A percentile compares a stretch with the other conserved stretches of the same genome.
phyloP scores from a whole-genome alignment of 495 filamentous ascomycete species.

The Schizothecium vesticola region DNA sequence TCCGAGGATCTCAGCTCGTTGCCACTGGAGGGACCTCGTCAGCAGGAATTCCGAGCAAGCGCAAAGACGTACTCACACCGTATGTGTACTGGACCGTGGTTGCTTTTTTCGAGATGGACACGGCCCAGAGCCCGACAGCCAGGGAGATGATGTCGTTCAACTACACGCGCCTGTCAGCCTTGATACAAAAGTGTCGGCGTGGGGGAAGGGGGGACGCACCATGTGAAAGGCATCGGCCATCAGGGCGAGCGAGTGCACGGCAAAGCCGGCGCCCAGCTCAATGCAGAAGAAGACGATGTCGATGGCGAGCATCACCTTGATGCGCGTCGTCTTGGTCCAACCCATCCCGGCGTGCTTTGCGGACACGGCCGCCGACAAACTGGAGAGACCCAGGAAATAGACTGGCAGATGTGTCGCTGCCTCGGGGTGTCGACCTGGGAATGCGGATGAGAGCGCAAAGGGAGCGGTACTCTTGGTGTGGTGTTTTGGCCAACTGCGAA shows the following conservation, averaged over 20 bases:
- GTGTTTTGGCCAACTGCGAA: not conserved
- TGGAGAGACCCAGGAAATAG: not conserved
- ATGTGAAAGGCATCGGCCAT: constrained; percentile 98
- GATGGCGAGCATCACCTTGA: constrained; percentile 85
- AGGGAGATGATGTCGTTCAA: constrained; percentile 96
- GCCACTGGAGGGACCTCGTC: constrained; percentile 50
- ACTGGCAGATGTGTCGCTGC: not conserved
- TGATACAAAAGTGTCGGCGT: not conserved
- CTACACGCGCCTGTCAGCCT: constrained; percentile 32
- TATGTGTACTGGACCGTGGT: constrained; percentile 89
- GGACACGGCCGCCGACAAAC: not conserved
- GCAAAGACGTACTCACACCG: constrained; percentile 57
- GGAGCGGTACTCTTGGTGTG: not conserved
- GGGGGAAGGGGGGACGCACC: constrained; percentile 44
- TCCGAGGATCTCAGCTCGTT: constrained; percentile 96
- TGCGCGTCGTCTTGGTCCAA: constrained; percentile 88
- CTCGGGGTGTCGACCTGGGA: not conserved
- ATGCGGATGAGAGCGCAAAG: not conserved
- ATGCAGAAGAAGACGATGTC: constrained; percentile 85
- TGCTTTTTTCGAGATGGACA: constrained; percentile 74
- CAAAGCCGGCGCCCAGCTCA: constrained; percentile 78
- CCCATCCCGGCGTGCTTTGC: constrained; percentile 54
- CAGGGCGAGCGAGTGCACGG: constrained; percentile 83
- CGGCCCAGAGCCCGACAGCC: constrained; percentile 89
- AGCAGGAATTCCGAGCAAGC: not conserved